Evolutionary conservation across 2,329 filamentous ascomycete genomes (phyloP).

Genomic region (Cercospora zeae-maydis): DNA sequence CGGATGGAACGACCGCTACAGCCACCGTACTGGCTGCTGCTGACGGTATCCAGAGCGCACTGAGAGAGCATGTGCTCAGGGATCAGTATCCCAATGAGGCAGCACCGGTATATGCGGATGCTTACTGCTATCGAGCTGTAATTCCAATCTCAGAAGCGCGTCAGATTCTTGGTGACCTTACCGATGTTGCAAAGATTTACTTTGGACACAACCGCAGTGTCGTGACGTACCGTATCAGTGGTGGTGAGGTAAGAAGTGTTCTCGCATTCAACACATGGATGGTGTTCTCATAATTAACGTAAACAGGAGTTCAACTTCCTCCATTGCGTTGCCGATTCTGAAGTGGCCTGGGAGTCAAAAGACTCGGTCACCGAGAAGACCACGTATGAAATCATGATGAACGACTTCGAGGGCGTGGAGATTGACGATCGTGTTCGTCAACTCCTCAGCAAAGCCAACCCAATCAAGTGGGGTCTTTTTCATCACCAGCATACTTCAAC

Average conservation of each 20-base stretch:
- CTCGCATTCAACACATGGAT: neutral
- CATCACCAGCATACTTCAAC: conserved; percentile 42
- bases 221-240: conserved; percentile 5
- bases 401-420: conserved; percentile 3
- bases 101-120: conserved; percentile 52
- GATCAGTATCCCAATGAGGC: conserved; percentile 42
- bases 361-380: neutral
- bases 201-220: neutral
- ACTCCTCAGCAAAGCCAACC: conserved; percentile 34
- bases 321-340: conserved; percentile 1
- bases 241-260: neutral
- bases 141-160: conserved; percentile 51
- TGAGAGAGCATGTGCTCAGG: conserved; percentile 53
- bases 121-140: conserved; percentile 61
- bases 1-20: conserved; percentile 32
- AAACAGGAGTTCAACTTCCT: conserved; percentile 4
- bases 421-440: conserved; percentile 12
- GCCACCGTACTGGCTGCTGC: conserved; percentile 53
- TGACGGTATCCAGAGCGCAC: conserved; percentile 60
- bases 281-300: neutral
- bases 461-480: conserved; percentile 49
- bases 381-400: conserved; percentile 10
- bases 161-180: conserved; percentile 22
- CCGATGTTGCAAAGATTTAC: neutral
- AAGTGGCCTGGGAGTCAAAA: neutral